Evolutionary conservation across 2,329 filamentous ascomycete species (phyloP), one percentile per base, ranked within the genome.

Genomic region (Grosmannia serpens): DNA sequence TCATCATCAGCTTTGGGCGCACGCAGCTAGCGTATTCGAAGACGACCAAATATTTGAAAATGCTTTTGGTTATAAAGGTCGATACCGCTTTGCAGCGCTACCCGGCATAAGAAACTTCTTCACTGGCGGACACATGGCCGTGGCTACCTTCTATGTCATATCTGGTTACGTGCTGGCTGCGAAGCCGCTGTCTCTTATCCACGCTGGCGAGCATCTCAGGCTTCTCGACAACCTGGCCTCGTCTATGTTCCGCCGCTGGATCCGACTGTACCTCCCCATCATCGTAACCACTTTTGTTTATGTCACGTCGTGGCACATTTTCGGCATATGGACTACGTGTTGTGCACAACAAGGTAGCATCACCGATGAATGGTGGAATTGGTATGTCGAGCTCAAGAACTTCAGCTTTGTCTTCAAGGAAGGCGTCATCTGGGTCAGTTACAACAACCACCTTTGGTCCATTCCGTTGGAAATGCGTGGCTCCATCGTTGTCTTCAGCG

Each of bases 331-430:
- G 68, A 70, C 71, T 8, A 59, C 72, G 8, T 70, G 73, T 15
- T 69, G 69, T 26, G 68, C 71, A 17, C 67, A 70, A 13, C 68
- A 77, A 60, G 62, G 62, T 5, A 78, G 63, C 35, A 75, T 77
- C 64, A 61, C 66, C 9, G 76, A 75, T 13, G 81, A 84, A 64
- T 61, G 82, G 1, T 80, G 76, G 71, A 63, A 67, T 7, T 74
- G 76, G 64, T 79, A 78, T 62, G 60, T 67, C 60, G 81, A 87
- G 66, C 74, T 81, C 66, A 88, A 87, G 67, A 86, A 86, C 68
- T 87, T 85, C 71, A 87, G 79, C 69, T 88, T 85, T 66, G 67
- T 86, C 46, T 88, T 82, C 70, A 78, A 80, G 49, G 74, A 74
- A 9, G 81, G 82, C 8, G 77, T 77, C 11, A 77, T 80, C 13